Evolutionary conservation across 2,329 filamentous ascomycete species (phyloP), one percentile per base, ranked within the genome.

Genomic region (Aureobasidium sp.): DNA sequence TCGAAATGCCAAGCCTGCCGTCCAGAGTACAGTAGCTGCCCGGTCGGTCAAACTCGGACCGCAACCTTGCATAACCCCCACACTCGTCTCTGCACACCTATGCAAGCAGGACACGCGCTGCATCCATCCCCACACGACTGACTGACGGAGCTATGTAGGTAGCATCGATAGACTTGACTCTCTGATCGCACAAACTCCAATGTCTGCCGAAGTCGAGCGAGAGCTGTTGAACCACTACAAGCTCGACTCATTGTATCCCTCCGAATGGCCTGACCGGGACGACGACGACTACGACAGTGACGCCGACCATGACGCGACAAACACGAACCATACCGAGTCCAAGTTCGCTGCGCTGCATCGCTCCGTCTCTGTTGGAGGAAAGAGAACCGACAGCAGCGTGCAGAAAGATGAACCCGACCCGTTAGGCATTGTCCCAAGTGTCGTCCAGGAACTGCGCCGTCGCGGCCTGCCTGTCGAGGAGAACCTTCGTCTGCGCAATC

Each of bases 351-450:
- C 90, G 21, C 83, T 97, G 57, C 90, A 94, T 72, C 83, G 87
- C 63, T 90, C 84, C 72, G 42, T 66, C 10, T 66, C 67, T 36
- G 88, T 1, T 84, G 87, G 5, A 85, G 91, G 71, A 86, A 83
- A 70, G 84, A 83, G 3, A 83, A 80, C 87, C 49, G 88, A 89
- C 66, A 94, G 86, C 68, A 76, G 93, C 64, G 89, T 96, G 34
- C 90, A 94, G 71, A 89, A 89, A 71, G 94, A 99, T 72, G 95
- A 99, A 74, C 84, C 90, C 2, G 94, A 99, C 76, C 91, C 94
- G 5, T 76, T 99, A 59, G 94, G 94, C n/a, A 86, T 86, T 58
- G 86, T 88, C 1, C 88, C 93, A 62, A 97, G 91, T 71, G 92
- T 99, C 8, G 86, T 97, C 59, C 83, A 87, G 68, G 85, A 90